phyloP scores from a whole-genome alignment of 306 rosid genomes.

The Cucumis cinereus region DNA sequence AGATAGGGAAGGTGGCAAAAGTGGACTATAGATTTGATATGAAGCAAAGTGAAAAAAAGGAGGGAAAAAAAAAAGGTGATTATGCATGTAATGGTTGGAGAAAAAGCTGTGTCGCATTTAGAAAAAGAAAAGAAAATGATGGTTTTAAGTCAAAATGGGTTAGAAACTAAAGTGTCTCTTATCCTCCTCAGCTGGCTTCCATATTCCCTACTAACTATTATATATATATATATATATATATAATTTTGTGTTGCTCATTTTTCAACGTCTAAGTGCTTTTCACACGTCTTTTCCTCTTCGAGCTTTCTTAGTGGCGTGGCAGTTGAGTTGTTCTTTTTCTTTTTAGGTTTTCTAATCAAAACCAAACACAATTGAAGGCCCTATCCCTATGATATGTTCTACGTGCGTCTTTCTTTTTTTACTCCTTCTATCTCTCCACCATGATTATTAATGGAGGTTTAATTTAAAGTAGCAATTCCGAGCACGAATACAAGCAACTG shows the following conservation, averaged over 20 bases:
- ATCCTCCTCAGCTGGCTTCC: neutral
- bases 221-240: no score
- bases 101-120: neutral
- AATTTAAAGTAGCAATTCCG: no score
- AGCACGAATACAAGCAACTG: no score
- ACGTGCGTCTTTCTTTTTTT: no score
- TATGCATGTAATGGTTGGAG: neutral
- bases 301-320: neutral
- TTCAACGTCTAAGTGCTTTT: neutral
- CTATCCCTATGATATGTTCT: no score
- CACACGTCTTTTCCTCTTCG: neutral
- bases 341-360: neutral
- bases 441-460: no score
- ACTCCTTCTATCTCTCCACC: no score
- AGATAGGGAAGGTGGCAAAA: neutral
- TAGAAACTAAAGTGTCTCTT: neutral
- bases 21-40: neutral
- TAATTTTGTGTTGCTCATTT: neutral
- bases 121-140: neutral
- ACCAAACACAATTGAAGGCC: neutral
- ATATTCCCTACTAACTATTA: neutral
- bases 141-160: neutral
- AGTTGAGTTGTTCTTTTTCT: neutral
- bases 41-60: neutral
- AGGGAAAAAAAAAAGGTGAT: neutral